Evolutionary conservation across 805 yeast genomes (phyloP).

Genomic region (Komagataella populi): DNA sequence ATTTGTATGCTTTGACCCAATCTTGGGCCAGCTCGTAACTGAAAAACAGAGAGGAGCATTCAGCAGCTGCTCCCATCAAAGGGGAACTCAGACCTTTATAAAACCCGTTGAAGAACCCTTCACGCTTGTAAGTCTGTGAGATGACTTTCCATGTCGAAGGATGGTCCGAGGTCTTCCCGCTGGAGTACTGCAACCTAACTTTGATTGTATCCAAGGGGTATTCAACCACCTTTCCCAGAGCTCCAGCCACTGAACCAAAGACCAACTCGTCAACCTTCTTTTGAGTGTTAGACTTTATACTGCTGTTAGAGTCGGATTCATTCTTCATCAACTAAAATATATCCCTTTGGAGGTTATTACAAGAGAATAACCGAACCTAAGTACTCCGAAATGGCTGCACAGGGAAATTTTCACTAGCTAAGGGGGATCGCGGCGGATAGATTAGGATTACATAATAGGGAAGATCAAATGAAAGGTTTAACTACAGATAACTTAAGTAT

Average conservation of each 20-base stretch:
- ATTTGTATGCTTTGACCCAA: constrained; percentile 13
- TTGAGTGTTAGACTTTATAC: neutral
- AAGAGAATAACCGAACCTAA: neutral
- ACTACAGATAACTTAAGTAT: neutral
- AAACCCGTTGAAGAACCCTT: constrained; percentile 62
- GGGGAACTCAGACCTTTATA: constrained; percentile 77
- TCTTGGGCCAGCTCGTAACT: constrained; percentile 39
- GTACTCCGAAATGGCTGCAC: neutral
- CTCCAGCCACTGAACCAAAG: constrained; percentile 47
- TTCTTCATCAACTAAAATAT: neutral
- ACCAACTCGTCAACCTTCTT: constrained; percentile 31
- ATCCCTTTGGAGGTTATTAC: neutral
- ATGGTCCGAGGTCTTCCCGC: constrained; percentile 35
- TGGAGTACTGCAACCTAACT: constrained; percentile 61
- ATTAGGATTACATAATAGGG: neutral
- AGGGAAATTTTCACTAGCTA: neutral
- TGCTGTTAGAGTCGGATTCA: neutral
- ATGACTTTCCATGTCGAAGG: constrained; percentile 60
- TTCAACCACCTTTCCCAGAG: constrained; percentile 72
- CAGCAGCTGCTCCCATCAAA: constrained; percentile 79
- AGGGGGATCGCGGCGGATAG: neutral
- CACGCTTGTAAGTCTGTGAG: constrained; percentile 41
- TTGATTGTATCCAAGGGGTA: constrained; percentile 90
- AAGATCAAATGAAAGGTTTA: neutral
- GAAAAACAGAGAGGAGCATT: constrained; percentile 69